Evolutionary conservation across 305 asterid genomes (phyloP).

Genomic region (Solanum hybrid): DNA sequence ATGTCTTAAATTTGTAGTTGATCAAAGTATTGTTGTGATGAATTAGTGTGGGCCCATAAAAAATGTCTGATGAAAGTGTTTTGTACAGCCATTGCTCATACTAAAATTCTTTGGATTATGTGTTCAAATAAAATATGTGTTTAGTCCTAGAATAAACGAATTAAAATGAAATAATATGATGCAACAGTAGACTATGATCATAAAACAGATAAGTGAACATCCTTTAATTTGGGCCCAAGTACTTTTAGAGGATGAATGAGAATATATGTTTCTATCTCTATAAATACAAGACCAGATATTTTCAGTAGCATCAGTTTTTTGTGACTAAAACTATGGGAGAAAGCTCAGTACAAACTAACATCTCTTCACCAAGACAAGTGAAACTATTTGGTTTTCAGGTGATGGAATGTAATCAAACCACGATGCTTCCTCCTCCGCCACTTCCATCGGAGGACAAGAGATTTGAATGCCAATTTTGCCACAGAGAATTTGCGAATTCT

Average conservation of each 20-base stretch:
- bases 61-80: neutral
- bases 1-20: neutral
- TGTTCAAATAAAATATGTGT: neutral
- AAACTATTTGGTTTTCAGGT: constrained; percentile 56
- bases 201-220: neutral
- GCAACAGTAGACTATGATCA: neutral
- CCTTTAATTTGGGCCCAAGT: neutral
- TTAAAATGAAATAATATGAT: neutral
- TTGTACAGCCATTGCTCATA: no score
- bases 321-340: constrained; percentile 35
- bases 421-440: neutral
- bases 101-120: neutral
- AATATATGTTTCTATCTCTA: neutral
- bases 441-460: constrained; percentile 16
- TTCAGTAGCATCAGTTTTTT: neutral
- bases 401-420: neutral
- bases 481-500: constrained; percentile 51
- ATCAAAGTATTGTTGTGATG: neutral
- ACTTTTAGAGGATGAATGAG: neutral
- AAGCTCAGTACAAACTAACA: constrained; percentile 17
- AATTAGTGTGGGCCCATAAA: neutral
- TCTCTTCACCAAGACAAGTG: constrained; percentile 22
- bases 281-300: neutral
- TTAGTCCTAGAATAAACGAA: neutral
- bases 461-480: constrained; percentile 59